A percentile compares a stretch with the other conserved stretches of the same genome.
Conservation (phyloP, 2,329 filamentous ascomycete species). For the Aspergillaceae sp. region DNA sequence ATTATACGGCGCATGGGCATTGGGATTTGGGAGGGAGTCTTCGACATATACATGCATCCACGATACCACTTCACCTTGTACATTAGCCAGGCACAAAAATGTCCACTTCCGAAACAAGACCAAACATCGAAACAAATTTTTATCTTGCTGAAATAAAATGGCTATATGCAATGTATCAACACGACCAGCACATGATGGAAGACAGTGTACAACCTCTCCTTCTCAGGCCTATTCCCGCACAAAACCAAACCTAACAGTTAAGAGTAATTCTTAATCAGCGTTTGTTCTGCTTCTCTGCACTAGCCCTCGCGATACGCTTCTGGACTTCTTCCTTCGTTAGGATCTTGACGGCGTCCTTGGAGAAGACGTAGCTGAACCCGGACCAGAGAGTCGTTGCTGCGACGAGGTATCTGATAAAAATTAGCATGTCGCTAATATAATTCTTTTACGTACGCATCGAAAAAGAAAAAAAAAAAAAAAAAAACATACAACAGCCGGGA, state of each 20-base stretch:
- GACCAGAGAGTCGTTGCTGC: slow-evolving; percentile 89
- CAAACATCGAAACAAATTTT: too few relatives aligned
- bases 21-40: background rate
- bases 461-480: slow-evolving; percentile 3
- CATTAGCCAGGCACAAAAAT: too few relatives aligned
- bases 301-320: slow-evolving; percentile 25
- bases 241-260: too few relatives aligned
- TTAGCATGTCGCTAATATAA: too few relatives aligned
- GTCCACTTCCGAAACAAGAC: too few relatives aligned
- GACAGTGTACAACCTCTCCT: too few relatives aligned
- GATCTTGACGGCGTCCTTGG: slow-evolving; percentile 86
- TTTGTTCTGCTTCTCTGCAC: slow-evolving; percentile 15
- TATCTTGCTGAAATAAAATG: too few relatives aligned
- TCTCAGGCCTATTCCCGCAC: too few relatives aligned
- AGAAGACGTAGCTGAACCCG: slow-evolving; percentile 82
- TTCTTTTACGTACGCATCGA: background rate
- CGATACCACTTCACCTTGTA: too few relatives aligned
- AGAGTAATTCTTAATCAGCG: background rate
- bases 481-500: slow-evolving; percentile 39
- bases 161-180: too few relatives aligned
- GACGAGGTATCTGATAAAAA: slow-evolving; percentile 60
- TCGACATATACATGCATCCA: background rate
- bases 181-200: too few relatives aligned
- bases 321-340: slow-evolving; percentile 43
- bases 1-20: background rate